Evolutionary conservation across 768 basidiomycete genomes (phyloP).

Genomic region (Cyclocybe aegerita): DNA sequence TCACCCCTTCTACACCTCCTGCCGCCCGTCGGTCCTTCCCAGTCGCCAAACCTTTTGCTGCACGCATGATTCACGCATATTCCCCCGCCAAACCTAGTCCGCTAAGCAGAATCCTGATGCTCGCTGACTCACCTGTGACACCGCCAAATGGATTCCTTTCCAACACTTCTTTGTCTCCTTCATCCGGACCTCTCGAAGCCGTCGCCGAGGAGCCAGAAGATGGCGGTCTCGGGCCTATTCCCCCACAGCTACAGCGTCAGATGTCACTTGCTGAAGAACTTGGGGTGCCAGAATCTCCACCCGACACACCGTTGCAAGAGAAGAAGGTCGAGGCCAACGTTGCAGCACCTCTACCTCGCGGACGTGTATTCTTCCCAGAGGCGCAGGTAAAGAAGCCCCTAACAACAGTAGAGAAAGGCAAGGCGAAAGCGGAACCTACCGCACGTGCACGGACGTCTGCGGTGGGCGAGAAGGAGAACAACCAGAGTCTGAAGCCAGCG

Average conservation of each 20-base stretch:
- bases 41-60: slow-evolving; percentile 67
- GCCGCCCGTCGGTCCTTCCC: slow-evolving; percentile 55
- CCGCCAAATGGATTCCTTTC: slow-evolving; percentile 30
- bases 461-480: slow-evolving; percentile 38
- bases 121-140: slow-evolving; percentile 58
- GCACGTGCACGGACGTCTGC: slow-evolving; percentile 13
- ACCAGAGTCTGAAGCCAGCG: slow-evolving; percentile 15
- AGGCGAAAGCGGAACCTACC: slow-evolving; percentile 26
- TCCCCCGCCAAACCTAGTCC: slow-evolving; percentile 82
- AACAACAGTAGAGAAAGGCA: slow-evolving; percentile 34
- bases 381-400: slow-evolving; percentile 22
- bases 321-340: slow-evolving; percentile 41
- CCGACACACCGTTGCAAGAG: slow-evolving; percentile 56
- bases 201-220: slow-evolving; percentile 36
- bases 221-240: slow-evolving; percentile 12
- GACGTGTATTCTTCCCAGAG: slow-evolving; percentile 28
- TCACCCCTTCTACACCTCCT: slow-evolving; percentile 28
- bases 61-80: slow-evolving; percentile 77
- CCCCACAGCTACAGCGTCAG: slow-evolving; percentile 16
- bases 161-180: slow-evolving; percentile 18
- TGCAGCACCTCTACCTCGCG: slow-evolving; percentile 14
- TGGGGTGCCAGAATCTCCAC: slow-evolving; percentile 38
- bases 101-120: slow-evolving; percentile 74
- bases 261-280: slow-evolving; percentile 47
- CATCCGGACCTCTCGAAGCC: slow-evolving; percentile 25